Evolutionary conservation across 257 asterid genomes (phyloP).

Genomic region (Asclepias syriaca): DNA sequence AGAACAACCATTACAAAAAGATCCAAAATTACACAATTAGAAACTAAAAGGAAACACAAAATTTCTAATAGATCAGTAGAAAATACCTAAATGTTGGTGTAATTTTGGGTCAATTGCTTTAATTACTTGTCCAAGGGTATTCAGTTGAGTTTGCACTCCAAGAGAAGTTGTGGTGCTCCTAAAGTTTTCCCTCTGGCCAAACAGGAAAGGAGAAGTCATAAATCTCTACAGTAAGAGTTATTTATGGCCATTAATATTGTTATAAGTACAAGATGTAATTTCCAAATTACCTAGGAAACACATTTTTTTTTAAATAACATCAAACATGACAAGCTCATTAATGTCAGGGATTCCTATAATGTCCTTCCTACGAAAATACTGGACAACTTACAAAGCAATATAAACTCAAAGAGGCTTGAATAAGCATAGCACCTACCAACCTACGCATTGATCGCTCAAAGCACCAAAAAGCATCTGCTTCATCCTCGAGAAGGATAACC

Average conservation of each 20-base stretch:
- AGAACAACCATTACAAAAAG: neutral
- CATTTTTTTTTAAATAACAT: neutral
- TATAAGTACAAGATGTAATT: neutral
- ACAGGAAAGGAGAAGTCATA: conserved; percentile 24
- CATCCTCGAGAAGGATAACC: conserved; percentile 74
- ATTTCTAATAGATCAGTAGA: conserved; percentile 19
- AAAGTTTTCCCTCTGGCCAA: conserved; percentile 77
- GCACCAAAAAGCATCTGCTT: conserved; percentile 99
- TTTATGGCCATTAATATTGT: neutral
- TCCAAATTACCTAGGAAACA: neutral
- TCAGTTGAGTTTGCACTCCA: conserved; percentile 93
- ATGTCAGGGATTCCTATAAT: neutral
- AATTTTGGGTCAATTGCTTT: conserved; percentile 89
- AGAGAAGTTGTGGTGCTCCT: conserved; percentile 67
- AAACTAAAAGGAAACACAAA: conserved; percentile 12
- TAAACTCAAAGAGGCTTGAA: neutral
- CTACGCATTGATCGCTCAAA: conserved; percentile 97
- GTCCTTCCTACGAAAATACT: neutral
- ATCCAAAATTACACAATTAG: neutral
- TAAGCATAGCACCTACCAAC: conserved; percentile 42
- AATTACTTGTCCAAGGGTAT: conserved; percentile 72
- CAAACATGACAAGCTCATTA: neutral
- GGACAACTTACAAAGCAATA: neutral
- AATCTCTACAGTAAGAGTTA: conserved; percentile 16
- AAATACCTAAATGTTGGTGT: conserved; percentile 89